phyloP scores from a whole-genome alignment of 768 basidiomycete species.

The Lentinula sp. region DNA sequence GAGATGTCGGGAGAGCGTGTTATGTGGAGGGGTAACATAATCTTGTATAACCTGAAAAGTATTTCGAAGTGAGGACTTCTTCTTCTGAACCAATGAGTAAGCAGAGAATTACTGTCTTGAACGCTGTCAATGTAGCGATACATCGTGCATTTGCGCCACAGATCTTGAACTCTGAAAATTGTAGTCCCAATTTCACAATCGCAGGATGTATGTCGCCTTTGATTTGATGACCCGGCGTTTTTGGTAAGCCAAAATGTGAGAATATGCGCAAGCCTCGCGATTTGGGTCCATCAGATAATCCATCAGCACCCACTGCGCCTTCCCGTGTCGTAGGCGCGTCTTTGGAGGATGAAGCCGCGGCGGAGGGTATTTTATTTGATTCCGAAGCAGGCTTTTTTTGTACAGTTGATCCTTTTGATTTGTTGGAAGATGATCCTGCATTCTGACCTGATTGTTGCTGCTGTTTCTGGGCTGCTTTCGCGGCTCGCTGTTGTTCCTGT shows the following conservation, averaged over 20 bases:
- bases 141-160: conserved; percentile 94
- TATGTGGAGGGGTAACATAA: conserved; percentile 82
- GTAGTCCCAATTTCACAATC: conserved; percentile 78
- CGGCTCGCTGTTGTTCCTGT: conserved; percentile 75
- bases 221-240: conserved; percentile 40
- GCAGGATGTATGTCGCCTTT: conserved; percentile 91
- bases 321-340: conserved; percentile 19
- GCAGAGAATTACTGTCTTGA: conserved; percentile 65
- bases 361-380: conserved; percentile 12
- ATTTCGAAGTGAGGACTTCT: not conserved
- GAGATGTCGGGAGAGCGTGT: conserved; percentile 83
- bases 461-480: conserved; percentile 51
- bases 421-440: conserved; percentile 1
- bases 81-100: not conserved
- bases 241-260: conserved; percentile 79
- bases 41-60: conserved; percentile 75
- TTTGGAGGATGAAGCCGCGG: conserved; percentile 17
- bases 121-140: conserved; percentile 85
- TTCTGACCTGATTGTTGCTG: conserved; percentile 11
- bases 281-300: conserved; percentile 30
- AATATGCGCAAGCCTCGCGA: conserved; percentile 66
- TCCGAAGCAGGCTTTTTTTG: conserved; percentile 17
- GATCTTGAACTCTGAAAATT: conserved; percentile 90
- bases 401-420: conserved; percentile 18
- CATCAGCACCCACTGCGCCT: conserved; percentile 16